Evolutionary conservation across 345 rosid species (phyloP), one percentile per base, ranked within the genome.

Genomic region (Pistacia vera): DNA sequence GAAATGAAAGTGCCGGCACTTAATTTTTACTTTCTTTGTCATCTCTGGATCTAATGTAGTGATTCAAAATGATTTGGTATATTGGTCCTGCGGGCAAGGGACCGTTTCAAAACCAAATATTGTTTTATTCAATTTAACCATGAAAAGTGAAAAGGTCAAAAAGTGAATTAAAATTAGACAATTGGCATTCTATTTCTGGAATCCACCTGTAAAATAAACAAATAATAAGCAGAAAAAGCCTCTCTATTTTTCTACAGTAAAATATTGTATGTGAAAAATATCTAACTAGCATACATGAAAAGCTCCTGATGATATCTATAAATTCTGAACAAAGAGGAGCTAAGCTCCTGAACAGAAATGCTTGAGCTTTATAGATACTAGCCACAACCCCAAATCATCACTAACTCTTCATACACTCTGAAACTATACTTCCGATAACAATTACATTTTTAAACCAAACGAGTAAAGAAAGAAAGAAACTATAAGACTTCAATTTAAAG

Each of bases 391-490:
- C 75, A 74, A 85, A 75, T 52, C 81, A 66, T 68, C 62, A 56
- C 82, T 66, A 79, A 64, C 85, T 70, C 79, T 74, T 85, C 82
- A 70, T 72, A 77, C 81, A 77, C 87, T 83, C 69, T 48, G 62
- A 72, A 68, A 63, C 83, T 87, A 84, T 63, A 80, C 66, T 75
- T 72, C 72, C 66, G 62, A 7, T 35, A 70, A 78, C 59, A 74
- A 69, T 64, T 74, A 48, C 22, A 65, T 56, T 59, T 72, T 18
- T 74, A 62, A 79, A 72, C 38, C 52, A 63, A 28, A 56, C n/a
- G 49, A 7, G 3, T 35, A 35, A 11, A 64, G 60, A 56, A 35
- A 48, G 22, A 17, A 57, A 49, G 57, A 48, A 74, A 48, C 61
- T 81, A 80, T 41, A 46, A 79, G 35, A 74, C 28, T 75, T 20